phyloP scores from a whole-genome alignment of 2,329 filamentous ascomycete species.

The Paramyrothecium sp. region DNA sequence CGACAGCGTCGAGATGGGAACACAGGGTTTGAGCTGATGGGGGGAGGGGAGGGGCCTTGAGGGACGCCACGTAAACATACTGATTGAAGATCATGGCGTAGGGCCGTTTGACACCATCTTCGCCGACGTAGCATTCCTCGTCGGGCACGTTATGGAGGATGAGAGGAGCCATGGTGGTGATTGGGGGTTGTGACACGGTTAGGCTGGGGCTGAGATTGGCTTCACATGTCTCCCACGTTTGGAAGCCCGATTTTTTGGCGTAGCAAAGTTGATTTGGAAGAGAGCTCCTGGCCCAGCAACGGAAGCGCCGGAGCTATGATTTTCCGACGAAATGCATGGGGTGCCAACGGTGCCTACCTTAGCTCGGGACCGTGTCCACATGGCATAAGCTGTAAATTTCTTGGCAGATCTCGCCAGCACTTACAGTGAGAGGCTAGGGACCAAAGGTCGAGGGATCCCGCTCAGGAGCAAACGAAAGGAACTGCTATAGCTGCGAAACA shows the following conservation, averaged over 20 bases:
- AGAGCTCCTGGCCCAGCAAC: neutral
- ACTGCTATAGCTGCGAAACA: no score
- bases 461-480: no score
- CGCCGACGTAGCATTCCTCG: constrained; percentile 64
- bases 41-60: neutral
- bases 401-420: no score
- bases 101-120: constrained; percentile 63
- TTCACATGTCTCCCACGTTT: neutral
- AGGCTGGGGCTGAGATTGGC: neutral
- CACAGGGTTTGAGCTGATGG: neutral
- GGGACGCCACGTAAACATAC: constrained; percentile 35
- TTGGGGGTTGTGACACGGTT: neutral
- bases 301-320: neutral
- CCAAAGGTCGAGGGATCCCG: no score
- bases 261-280: neutral
- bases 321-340: neutral
- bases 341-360: no score
- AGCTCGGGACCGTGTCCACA: no score
- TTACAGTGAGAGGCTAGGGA: no score
- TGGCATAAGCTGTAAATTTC: no score
- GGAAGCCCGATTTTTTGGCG: neutral
- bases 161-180: constrained; percentile 55
- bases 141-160: constrained; percentile 69
- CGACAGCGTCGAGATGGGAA: no score
- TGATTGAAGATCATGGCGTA: constrained; percentile 67